Evolutionary conservation across 2,329 filamentous ascomycete species (phyloP).

Genomic region (Tolypocladium nubicola): DNA sequence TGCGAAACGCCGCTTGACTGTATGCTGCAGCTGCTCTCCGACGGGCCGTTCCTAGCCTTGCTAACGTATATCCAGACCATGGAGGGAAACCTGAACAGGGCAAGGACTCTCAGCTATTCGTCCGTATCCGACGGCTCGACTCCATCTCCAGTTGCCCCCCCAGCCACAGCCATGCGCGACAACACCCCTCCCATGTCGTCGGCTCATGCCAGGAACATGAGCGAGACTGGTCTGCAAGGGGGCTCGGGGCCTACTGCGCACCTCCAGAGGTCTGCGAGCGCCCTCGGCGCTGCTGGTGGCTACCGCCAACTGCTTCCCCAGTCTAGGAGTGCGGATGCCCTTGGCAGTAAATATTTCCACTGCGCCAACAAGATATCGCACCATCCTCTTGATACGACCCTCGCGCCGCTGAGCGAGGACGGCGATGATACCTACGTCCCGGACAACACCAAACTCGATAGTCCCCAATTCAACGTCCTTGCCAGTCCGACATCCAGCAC

Average conservation of each 20-base stretch:
- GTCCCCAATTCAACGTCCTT: conserved; percentile 23
- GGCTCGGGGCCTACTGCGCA: conserved; percentile 20
- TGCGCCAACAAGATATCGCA: conserved; percentile 26
- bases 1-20: conserved; percentile 79
- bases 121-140: conserved; percentile 38
- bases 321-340: conserved; percentile 33
- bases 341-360: conserved; percentile 17
- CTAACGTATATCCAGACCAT: conserved; percentile 52
- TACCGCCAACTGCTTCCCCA: conserved; percentile 39
- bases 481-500: conserved; percentile 35
- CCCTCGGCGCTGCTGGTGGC: conserved; percentile 47
- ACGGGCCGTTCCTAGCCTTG: neutral
- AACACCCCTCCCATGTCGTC: conserved; percentile 7
- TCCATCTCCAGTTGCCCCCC: conserved; percentile 31
- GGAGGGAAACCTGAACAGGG: conserved; percentile 81
- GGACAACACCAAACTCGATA: conserved; percentile 16
- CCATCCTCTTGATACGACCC: conserved; percentile 27
- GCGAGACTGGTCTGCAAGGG: conserved; percentile 17
- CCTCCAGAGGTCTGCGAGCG: conserved; percentile 52
- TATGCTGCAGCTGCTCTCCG: conserved; percentile 32
- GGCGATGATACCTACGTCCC: conserved; percentile 22
- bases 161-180: conserved; percentile 12
- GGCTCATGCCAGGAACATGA: conserved; percentile 19
- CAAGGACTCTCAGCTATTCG: conserved; percentile 49
- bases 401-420: conserved; percentile 46